Percentiles rank a stretch among this genome's conserved stretches.
Evolutionary conservation across 768 basidiomycete genomes (phyloP).

Genomic region (Pleurotus pulmonarius): DNA sequence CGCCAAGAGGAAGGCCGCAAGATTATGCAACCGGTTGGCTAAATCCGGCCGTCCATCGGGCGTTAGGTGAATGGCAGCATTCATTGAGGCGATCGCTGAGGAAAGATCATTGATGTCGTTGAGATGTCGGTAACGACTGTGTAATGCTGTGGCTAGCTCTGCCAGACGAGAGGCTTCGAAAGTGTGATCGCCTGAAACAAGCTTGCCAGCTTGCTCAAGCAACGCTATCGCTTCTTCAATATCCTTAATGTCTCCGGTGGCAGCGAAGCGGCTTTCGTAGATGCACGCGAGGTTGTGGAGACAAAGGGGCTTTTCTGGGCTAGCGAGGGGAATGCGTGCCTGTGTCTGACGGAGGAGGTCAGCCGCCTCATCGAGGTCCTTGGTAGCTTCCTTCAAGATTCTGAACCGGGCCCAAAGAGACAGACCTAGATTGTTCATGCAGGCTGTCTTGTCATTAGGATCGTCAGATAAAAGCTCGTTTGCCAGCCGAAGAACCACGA

Average conservation of each 20-base stretch:
- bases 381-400: not conserved
- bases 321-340: not conserved
- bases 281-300: not conserved
- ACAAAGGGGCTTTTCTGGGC: not conserved
- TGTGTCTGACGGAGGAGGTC: not conserved
- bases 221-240: not conserved
- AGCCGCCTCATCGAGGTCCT: not conserved
- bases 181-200: not conserved
- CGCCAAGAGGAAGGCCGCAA: not conserved
- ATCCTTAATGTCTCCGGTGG: not conserved
- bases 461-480: not conserved
- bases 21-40: not conserved
- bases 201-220: not conserved
- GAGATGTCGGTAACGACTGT: not conserved
- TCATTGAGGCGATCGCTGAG: not conserved
- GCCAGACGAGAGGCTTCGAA: not conserved
- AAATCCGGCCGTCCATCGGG: not conserved
- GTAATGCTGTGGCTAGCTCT: not conserved
- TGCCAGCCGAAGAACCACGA: not conserved
- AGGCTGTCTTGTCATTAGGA: not conserved
- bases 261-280: not conserved
- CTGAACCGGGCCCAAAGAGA: not conserved
- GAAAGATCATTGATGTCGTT: not conserved
- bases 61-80: not conserved
- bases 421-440: not conserved